Conservation (phyloP, 176 grass and related monocot genomes). For the Chloris gayana region DNA sequence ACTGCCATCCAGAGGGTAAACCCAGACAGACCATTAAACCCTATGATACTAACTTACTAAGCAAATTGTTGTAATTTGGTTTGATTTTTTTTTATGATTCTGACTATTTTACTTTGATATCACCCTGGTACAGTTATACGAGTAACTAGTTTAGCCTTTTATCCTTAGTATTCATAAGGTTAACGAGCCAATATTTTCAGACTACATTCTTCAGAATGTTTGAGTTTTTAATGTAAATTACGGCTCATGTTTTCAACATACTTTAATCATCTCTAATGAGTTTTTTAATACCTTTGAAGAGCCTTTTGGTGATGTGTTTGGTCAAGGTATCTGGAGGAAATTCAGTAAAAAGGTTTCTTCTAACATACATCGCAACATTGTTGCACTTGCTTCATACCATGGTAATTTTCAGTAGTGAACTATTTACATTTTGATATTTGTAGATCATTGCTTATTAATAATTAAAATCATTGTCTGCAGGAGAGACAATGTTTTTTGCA, state of each 20-base stretch:
- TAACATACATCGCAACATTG: background rate
- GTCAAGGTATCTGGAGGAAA: background rate
- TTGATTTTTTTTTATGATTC: background rate
- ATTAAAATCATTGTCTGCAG: background rate
- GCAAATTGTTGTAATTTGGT: background rate
- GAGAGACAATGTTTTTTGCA: constrained; percentile 8
- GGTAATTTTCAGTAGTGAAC: constrained; percentile 3
- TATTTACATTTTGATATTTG: background rate
- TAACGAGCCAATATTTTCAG: background rate
- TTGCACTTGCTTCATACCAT: constrained; percentile 14
- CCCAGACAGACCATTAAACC: background rate
- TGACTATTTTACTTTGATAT: background rate
- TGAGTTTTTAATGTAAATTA: background rate
- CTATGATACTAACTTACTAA: background rate
- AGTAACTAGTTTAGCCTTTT: background rate
- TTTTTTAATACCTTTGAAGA: constrained; percentile 15
- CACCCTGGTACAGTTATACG: background rate
- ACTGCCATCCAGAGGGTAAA: background rate
- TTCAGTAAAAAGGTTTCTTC: background rate
- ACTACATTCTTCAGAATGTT: background rate
- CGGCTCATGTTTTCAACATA: background rate
- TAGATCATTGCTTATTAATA: background rate
- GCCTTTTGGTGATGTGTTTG: background rate
- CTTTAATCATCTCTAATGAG: background rate
- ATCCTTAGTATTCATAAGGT: background rate